Base-by-base conservation (phyloP, 2,329 filamentous ascomycete species). In the Aureobasidium sp. region DNA sequence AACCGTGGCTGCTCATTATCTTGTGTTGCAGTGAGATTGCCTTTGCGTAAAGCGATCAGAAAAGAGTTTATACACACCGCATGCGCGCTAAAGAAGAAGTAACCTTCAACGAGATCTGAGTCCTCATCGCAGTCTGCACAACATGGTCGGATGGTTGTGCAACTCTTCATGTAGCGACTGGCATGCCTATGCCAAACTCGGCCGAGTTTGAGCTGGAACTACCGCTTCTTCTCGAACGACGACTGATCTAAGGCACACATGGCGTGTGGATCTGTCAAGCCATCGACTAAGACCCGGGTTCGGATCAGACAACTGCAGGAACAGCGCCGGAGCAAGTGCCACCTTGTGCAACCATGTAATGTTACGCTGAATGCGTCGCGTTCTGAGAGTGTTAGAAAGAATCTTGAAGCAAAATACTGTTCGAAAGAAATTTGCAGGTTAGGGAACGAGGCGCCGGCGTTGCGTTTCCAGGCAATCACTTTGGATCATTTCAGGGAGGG, bases 241-340 rank as follows among this genome's bases (percentile, higher is more conserved):
- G 44, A 29, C 34, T n/a, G 56, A 59, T 50, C 44, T 34, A 20
- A 52, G 50, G 50, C 39, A 52, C 50, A 52, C 50, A 52, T 20
- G 42, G 55, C 55, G 55, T 59, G 44, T 34, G 46, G 57, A 41
- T 51, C 44, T 51, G 57, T 51, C 57, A 50, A 60, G 57, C 46
- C 44, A 60, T 41, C 29, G 32, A 8, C 46, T 23, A 26, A 41
- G 26, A 41, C 42, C 41, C 56, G 32, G 39, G 34, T 26, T 46
- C 34, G n/a, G 57, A 51, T 60, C 26, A 27, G 57, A 60, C 57
- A 42, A 60, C 57, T 60, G 57, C 57, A 60, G 57, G 57, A 60
- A 60, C 57, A 60, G 55, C 42, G 26, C 26, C 23, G 53, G 53
- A 36, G 27, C 34, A 26, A 39, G 44, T 51, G 23, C 26, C 34